Evolutionary conservation across 2,329 filamentous ascomycete species (phyloP).

Genomic region (Acephala macrosclerotiorum): DNA sequence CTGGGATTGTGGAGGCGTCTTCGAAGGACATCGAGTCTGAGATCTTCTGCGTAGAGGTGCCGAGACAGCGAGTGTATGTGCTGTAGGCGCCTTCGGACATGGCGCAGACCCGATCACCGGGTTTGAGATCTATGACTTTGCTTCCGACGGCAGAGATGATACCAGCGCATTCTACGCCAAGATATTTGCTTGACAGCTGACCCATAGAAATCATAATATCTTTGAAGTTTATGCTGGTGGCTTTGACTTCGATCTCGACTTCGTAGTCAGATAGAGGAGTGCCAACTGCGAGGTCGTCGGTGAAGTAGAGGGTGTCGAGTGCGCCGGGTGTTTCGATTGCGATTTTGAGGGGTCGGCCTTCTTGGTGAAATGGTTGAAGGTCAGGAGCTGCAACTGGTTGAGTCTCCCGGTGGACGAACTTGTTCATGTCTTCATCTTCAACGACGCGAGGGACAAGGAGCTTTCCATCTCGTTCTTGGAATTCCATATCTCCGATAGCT

Average conservation of each 20-base stretch:
- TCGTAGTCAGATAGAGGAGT: conserved; percentile 30
- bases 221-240: conserved; percentile 46
- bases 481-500: conserved; percentile 35
- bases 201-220: conserved; percentile 48
- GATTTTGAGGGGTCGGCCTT: conserved; percentile 35
- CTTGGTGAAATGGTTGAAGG: conserved; percentile 49
- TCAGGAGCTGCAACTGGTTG: conserved; percentile 48
- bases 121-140: conserved; percentile 38
- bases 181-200: conserved; percentile 40
- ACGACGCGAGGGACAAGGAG: conserved; percentile 35
- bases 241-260: conserved; percentile 43
- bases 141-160: conserved; percentile 44
- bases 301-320: conserved; percentile 40
- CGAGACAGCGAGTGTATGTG: conserved; percentile 42
- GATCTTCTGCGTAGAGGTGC: conserved; percentile 39
- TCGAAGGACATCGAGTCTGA: conserved; percentile 39
- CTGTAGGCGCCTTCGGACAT: conserved; percentile 43
- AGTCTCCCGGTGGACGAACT: conserved; percentile 52
- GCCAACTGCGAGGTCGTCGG: conserved; percentile 36
- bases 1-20: conserved; percentile 39
- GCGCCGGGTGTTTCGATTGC: conserved; percentile 36
- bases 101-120: conserved; percentile 47
- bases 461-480: conserved; percentile 39
- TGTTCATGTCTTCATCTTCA: conserved; percentile 41
- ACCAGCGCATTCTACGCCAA: conserved; percentile 47